A percentile compares a stretch with the other conserved stretches of the same genome.
Conservation (phyloP, 768 basidiomycete species). For the Tricholomella constricta region DNA sequence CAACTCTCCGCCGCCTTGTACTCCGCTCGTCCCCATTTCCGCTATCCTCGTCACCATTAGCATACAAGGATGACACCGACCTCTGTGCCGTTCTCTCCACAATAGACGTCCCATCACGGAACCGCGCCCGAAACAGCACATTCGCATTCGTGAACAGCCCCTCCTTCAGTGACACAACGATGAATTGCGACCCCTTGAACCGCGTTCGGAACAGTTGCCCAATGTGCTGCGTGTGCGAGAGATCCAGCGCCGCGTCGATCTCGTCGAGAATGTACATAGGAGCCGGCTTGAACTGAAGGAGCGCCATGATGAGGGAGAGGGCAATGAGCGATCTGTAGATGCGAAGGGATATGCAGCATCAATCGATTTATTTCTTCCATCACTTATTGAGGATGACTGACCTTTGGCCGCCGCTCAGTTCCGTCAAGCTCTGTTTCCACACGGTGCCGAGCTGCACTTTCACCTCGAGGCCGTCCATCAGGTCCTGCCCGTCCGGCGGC, state of each 20-base stretch:
- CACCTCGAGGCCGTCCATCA: constrained; percentile 95
- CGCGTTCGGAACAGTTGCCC: constrained; percentile 96
- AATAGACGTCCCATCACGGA: constrained; percentile 91
- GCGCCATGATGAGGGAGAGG: constrained; percentile 95
- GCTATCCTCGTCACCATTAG: constrained; percentile 32
- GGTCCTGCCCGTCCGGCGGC: constrained; percentile 89
- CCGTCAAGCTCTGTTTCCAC: constrained; percentile 98
- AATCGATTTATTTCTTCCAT: not conserved
- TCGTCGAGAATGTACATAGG: constrained; percentile 99
- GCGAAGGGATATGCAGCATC: not conserved
- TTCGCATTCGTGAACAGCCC: constrained; percentile 98
- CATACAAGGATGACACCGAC: constrained; percentile 53
- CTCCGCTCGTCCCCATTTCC: constrained; percentile 32
- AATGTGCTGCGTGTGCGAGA: constrained; percentile 96
- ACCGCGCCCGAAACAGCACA: constrained; percentile 89
- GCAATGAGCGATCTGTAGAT: constrained; percentile 87
- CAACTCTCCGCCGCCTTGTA: constrained; percentile 28
- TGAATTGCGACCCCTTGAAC: constrained; percentile 98
- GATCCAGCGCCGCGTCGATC: constrained; percentile 95
- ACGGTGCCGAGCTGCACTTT: constrained; percentile 93
- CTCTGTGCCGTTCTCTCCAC: constrained; percentile 80
- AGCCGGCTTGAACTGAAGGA: constrained; percentile 98
- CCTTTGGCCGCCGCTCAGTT: constrained; percentile 97
- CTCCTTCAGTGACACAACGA: constrained; percentile 96
- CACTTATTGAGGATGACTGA: constrained; percentile 35